phyloP scores from a whole-genome alignment of 345 rosid species.

The Murraya paniculata region DNA sequence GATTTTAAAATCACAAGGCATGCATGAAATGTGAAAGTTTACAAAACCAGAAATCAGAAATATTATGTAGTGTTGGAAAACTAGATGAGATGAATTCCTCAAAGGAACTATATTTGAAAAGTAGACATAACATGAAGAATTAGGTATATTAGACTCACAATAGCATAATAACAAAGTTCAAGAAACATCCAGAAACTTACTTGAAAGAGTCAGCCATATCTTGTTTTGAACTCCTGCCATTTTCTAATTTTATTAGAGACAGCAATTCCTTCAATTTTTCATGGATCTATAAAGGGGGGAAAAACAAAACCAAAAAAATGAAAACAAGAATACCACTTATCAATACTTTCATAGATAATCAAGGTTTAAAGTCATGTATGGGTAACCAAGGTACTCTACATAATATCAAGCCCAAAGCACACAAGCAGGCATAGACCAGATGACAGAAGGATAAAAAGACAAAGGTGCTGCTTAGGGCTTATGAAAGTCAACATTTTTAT shows the following conservation, averaged over 20 bases:
- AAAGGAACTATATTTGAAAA: background rate
- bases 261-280: slow-evolving; percentile 64
- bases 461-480: background rate
- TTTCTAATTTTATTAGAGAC: slow-evolving; percentile 49
- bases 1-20: background rate
- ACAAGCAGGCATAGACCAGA: background rate
- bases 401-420: background rate
- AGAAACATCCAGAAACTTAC: slow-evolving; percentile 36
- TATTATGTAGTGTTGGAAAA: background rate
- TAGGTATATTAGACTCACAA: background rate
- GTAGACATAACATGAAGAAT: background rate
- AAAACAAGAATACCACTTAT: background rate
- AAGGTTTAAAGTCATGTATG: background rate
- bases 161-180: background rate
- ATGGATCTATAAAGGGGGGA: slow-evolving; percentile 46
- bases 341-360: background rate
- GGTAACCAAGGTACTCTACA: background rate
- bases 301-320: background rate
- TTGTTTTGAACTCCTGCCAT: slow-evolving; percentile 48
- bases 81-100: slow-evolving; percentile 3
- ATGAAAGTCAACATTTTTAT: background rate
- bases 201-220: slow-evolving; percentile 47
- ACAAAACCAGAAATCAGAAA: background rate
- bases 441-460: background rate
- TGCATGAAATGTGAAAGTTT: background rate